A percentile compares a stretch with the other conserved stretches of the same genome.
phyloP scores from a whole-genome alignment of 768 basidiomycete species.

The Suillus lakei region DNA sequence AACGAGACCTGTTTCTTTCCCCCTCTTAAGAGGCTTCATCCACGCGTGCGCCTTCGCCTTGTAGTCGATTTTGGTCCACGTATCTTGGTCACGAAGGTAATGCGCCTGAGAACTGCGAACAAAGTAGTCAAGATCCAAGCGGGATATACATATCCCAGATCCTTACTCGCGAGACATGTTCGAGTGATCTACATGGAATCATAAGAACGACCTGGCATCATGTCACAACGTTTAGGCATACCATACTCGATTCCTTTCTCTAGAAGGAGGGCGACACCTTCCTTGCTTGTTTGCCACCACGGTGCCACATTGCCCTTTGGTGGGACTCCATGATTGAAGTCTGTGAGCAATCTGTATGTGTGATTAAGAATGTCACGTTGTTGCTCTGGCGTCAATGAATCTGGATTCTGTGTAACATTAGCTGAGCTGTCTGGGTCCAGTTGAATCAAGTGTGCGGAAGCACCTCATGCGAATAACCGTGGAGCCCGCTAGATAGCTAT shows the following conservation, averaged over 20 bases:
- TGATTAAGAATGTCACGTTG: constrained; percentile 70
- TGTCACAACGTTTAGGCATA: constrained; percentile 22
- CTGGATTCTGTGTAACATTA: constrained; percentile 51
- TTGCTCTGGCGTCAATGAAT: constrained; percentile 60
- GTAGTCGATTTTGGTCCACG: constrained; percentile 74
- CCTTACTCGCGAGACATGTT: constrained; percentile 54
- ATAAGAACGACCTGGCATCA: constrained; percentile 12
- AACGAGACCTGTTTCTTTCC: constrained; percentile 62
- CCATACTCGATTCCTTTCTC: constrained; percentile 77
- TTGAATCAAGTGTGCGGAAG: constrained; percentile 2
- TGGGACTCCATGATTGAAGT: constrained; percentile 59
- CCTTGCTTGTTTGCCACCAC: constrained; percentile 77
- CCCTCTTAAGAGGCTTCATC: constrained; percentile 72
- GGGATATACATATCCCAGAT: not conserved
- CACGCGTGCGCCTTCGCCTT: constrained; percentile 55
- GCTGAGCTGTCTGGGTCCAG: not conserved
- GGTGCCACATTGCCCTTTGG: constrained; percentile 69
- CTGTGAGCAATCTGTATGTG: constrained; percentile 61
- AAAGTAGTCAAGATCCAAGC: not conserved
- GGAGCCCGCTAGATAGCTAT: constrained; percentile 48
- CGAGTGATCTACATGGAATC: constrained; percentile 48
- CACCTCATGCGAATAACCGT: constrained; percentile 71
- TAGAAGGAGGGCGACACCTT: constrained; percentile 65
- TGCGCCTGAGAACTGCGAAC: constrained; percentile 55
- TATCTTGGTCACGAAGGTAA: constrained; percentile 66